A percentile compares a stretch with the other conserved stretches of the same genome.
Conservation (phyloP, 2,329 filamentous ascomycete genomes). For the Colletotrichum echinochloae region DNA sequence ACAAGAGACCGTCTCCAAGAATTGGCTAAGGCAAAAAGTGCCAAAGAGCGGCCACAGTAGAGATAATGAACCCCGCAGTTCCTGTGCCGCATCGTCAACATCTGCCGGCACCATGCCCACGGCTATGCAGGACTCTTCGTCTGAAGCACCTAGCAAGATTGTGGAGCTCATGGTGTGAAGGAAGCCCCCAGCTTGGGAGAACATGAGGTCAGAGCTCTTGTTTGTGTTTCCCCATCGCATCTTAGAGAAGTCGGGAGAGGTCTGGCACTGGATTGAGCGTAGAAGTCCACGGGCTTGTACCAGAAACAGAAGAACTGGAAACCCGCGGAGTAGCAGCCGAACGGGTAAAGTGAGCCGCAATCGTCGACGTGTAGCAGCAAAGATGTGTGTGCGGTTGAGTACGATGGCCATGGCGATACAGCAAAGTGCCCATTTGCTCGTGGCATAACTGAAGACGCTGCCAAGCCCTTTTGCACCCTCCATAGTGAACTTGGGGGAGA, state of each 20-base stretch:
- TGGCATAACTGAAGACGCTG: constrained; percentile 90
- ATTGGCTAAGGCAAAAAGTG: constrained; percentile 80
- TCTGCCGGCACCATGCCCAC: constrained; percentile 76
- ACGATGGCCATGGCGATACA: constrained; percentile 89
- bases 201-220: constrained; percentile 76
- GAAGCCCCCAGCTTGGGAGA: constrained; percentile 75
- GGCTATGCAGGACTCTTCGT: constrained; percentile 79
- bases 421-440: constrained; percentile 90
- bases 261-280: constrained; percentile 92
- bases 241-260: constrained; percentile 76
- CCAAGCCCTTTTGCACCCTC: constrained; percentile 78
- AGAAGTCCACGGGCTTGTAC: constrained; percentile 78
- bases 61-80: constrained; percentile 82
- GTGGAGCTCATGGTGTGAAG: constrained; percentile 79
- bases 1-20: constrained; percentile 88
- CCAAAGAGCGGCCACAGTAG: constrained; percentile 81
- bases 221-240: constrained; percentile 77
- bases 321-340: constrained; percentile 75
- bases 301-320: constrained; percentile 77
- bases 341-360: constrained; percentile 81
- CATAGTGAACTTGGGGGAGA: constrained; percentile 63
- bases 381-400: constrained; percentile 92
- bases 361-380: constrained; percentile 86
- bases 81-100: constrained; percentile 60
- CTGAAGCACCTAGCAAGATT: constrained; percentile 79